These are phyloP conservation scores for Spinacia oleracea DNA, from an alignment of 179 eudicot genomes.

Conservation along the genomic window DNA sequence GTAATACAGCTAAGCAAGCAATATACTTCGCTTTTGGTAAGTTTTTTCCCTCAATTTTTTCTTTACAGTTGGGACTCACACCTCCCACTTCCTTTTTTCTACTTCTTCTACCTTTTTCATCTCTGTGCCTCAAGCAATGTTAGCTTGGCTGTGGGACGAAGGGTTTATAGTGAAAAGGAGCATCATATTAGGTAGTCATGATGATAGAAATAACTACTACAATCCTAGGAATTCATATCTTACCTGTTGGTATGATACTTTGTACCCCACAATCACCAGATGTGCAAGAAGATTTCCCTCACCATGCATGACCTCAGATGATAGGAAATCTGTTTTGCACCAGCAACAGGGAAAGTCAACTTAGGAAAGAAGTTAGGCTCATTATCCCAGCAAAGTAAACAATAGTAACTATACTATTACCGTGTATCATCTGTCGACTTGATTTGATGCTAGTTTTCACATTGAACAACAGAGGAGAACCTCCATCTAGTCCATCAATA, in stretches of 20 bases:
- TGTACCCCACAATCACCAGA: slow-evolving; percentile 80
- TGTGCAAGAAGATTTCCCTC: slow-evolving; percentile 96
- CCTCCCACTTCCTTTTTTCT: background rate
- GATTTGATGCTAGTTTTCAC: slow-evolving; percentile 64
- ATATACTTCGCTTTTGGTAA: background rate
- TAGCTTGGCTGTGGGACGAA: too few species aligned
- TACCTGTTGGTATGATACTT: slow-evolving; percentile 85
- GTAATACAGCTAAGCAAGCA: background rate
- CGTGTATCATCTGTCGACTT: slow-evolving; percentile 71
- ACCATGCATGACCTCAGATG: slow-evolving; percentile 91
- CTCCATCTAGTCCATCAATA: slow-evolving; percentile 96
- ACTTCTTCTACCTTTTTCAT: too few species aligned
- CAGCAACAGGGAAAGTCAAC: slow-evolving; percentile 21
- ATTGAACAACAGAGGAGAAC: slow-evolving; percentile 85
- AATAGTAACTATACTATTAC: slow-evolving; percentile 35
- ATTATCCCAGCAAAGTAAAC: slow-evolving; percentile 4
- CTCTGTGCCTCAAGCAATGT: too few species aligned
- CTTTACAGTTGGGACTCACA: background rate
- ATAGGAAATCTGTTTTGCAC: slow-evolving; percentile 58
- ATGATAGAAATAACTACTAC: background rate
- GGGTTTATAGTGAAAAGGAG: too few species aligned
- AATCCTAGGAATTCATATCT: background rate
- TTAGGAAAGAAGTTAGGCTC: slow-evolving; percentile 9
- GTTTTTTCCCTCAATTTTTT: background rate
- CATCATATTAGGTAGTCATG: too few species aligned